These are phyloP conservation scores for Quercus mongolica DNA, from an alignment of 306 rosid species.

Conservation along the genomic window DNA sequence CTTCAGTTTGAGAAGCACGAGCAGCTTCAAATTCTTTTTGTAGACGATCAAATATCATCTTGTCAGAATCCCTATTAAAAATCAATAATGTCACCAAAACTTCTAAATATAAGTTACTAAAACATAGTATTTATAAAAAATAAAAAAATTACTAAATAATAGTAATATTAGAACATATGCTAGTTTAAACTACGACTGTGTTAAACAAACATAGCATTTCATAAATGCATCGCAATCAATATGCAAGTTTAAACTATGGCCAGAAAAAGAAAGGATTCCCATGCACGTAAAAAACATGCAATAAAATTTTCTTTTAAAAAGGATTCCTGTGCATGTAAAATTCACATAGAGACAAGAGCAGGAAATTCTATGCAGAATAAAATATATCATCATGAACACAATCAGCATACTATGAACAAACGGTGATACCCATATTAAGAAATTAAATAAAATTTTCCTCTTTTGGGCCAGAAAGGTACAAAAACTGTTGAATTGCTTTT, in stretches of 20 bases:
- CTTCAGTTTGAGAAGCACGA: conserved; percentile 76
- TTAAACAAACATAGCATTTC: not conserved
- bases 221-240: not conserved
- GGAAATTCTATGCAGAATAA: not conserved
- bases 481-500: not conserved
- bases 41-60: conserved; percentile 69
- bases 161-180: not conserved
- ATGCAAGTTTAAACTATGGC: not conserved
- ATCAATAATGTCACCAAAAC: not conserved
- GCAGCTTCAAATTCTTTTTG: conserved; percentile 88
- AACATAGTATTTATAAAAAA: not conserved
- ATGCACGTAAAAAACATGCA: not conserved
- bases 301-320: too few species aligned
- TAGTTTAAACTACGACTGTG: too few species aligned
- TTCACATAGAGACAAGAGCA: not conserved
- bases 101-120: not conserved
- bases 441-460: not conserved
- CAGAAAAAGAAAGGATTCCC: not conserved
- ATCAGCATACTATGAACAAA: not conserved
- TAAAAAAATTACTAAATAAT: not conserved
- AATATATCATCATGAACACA: not conserved
- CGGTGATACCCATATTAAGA: not conserved
- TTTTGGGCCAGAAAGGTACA: not conserved
- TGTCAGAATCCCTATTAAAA: conserved; percentile 81
- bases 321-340: not conserved